phyloP scores from a whole-genome alignment of 768 basidiomycete genomes.

The Mycena galericulata region DNA sequence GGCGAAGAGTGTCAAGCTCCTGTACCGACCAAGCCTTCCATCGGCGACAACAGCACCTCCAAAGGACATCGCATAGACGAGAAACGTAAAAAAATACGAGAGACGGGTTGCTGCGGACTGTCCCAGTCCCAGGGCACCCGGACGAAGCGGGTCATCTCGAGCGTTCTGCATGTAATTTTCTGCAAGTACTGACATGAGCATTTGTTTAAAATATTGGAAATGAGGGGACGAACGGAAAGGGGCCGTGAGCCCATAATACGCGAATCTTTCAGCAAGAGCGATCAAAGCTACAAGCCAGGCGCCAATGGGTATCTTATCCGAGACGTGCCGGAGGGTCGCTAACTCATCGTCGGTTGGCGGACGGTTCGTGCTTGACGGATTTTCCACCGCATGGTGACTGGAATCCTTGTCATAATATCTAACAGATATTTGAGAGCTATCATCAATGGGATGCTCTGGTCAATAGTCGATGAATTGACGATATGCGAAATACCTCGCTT shows the following conservation, averaged over 20 bases:
- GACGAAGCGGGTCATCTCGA: neutral
- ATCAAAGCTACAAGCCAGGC: neutral
- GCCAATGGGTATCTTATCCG: neutral
- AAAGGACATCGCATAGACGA: neutral
- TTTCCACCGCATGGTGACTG: neutral
- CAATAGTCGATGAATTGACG: too few relatives aligned
- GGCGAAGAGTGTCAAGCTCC: neutral
- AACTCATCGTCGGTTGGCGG: neutral
- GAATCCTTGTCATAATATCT: neutral
- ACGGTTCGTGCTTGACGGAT: neutral
- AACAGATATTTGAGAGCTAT: too few relatives aligned
- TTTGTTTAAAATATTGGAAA: neutral
- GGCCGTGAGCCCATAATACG: slow-evolving; percentile 5
- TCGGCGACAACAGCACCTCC: neutral
- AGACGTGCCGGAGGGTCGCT: neutral
- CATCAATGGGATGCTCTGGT: too few relatives aligned
- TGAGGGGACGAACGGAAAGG: neutral
- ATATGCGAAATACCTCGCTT: too few relatives aligned
- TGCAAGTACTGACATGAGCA: neutral
- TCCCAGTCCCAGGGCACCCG: too few relatives aligned
- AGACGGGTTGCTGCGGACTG: neutral
- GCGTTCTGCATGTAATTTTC: neutral
- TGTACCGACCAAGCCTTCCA: neutral
- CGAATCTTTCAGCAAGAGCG: neutral
- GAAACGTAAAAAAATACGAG: neutral